Evolutionary conservation across 257 asterid genomes (phyloP).

Genomic region (Jacaranda mimosifolia): DNA sequence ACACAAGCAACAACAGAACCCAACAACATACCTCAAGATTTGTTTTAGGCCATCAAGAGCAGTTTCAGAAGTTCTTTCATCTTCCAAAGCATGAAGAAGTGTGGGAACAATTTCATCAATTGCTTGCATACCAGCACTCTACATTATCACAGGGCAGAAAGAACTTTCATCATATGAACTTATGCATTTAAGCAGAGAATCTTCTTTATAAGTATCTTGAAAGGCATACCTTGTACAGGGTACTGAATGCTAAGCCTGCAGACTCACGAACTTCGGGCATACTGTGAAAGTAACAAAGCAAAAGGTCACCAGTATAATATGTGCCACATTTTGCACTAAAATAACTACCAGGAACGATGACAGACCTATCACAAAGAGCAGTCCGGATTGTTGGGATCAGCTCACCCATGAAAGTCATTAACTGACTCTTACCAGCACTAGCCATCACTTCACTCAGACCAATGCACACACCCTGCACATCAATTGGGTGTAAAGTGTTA

Average conservation of each 20-base stretch:
- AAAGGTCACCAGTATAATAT: slow-evolving; percentile 31
- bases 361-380: slow-evolving; percentile 97
- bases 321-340: slow-evolving; percentile 22
- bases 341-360: slow-evolving; percentile 30
- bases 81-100: slow-evolving; percentile 94
- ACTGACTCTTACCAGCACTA: slow-evolving; percentile 94
- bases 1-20: slow-evolving; percentile 27
- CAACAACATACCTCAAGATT: slow-evolving; percentile 72
- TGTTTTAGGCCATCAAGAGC: slow-evolving; percentile 99
- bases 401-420: slow-evolving; percentile 83
- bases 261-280: slow-evolving; percentile 90
- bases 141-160: slow-evolving; percentile 30
- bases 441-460: slow-evolving; percentile 99
- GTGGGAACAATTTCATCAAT: slow-evolving; percentile 99
- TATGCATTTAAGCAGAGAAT: slow-evolving; percentile 25
- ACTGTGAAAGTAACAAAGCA: slow-evolving; percentile 53
- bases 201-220: slow-evolving; percentile 13
- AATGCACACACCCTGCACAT: slow-evolving; percentile 91
- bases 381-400: slow-evolving; percentile 94
- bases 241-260: slow-evolving; percentile 95
- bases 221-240: slow-evolving; percentile 87
- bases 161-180: slow-evolving; percentile 22
- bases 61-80: slow-evolving; percentile 86
- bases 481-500: slow-evolving; percentile 29
- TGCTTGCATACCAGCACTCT: slow-evolving; percentile 99